These are phyloP conservation scores for Miamiensis avidus DNA, from an alignment of 169 alveolate genomes.

Conservation along the genomic window DNA sequence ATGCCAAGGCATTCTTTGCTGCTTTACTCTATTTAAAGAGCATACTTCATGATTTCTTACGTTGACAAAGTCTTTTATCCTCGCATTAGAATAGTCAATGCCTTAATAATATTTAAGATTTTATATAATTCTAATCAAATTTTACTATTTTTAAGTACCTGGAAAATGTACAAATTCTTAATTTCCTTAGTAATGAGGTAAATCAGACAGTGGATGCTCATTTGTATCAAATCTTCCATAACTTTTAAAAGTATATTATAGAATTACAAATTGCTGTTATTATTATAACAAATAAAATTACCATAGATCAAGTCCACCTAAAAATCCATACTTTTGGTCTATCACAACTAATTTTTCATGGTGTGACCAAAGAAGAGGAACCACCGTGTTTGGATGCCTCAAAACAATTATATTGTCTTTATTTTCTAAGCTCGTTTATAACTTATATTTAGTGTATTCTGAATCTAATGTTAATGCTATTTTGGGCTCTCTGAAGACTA, in stretches of 20 bases:
- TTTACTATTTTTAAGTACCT: constrained; percentile 4
- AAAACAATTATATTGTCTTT: constrained; percentile 66
- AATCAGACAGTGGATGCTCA: constrained; percentile 64
- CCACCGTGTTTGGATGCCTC: constrained; percentile 69
- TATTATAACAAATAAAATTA: too few species aligned
- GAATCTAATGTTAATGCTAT: constrained; percentile 23
- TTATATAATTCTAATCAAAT: background rate
- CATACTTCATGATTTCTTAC: constrained; percentile 54
- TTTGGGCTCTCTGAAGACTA: constrained; percentile 27
- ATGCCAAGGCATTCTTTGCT: constrained; percentile 85
- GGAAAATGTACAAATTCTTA: constrained; percentile 62
- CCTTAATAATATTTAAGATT: constrained; percentile 2
- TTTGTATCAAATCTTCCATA: constrained; percentile 84
- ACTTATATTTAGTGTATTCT: constrained; percentile 4
- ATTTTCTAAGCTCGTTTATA: background rate
- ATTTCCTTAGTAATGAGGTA: background rate
- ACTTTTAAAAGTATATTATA: constrained; percentile 14
- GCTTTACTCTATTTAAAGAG: constrained; percentile 55
- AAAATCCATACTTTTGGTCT: constrained; percentile 72
- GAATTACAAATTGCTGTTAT: too few species aligned
- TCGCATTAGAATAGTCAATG: constrained; percentile 79
- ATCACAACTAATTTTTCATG: constrained; percentile 85
- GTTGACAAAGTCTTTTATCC: constrained; percentile 67
- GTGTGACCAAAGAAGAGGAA: constrained; percentile 79
- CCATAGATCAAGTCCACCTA: constrained; percentile 87